Conservation (phyloP, 2,329 filamentous ascomycete species). For the Phialophora tarda region DNA sequence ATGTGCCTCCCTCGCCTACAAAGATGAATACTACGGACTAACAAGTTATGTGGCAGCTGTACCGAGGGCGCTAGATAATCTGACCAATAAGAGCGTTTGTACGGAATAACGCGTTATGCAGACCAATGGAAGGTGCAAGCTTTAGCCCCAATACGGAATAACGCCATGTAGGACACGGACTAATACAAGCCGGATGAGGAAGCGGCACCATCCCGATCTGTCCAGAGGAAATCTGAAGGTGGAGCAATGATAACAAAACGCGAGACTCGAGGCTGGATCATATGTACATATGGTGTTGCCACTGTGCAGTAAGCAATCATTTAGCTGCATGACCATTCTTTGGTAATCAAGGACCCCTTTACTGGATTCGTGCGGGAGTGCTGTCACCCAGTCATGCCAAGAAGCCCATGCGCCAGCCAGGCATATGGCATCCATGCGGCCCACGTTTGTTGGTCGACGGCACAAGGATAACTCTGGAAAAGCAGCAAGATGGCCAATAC, state of each 20-base stretch:
- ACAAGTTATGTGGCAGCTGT: no score
- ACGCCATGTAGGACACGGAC: no score
- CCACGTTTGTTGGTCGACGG: not conserved
- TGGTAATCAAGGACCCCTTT: constrained; percentile 2
- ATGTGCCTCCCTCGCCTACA: no score
- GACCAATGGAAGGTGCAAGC: no score
- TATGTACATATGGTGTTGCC: not conserved
- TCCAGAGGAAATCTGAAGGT: not conserved
- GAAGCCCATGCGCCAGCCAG: not conserved
- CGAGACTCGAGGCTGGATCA: not conserved
- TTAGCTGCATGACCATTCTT: not conserved
- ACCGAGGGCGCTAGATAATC: no score
- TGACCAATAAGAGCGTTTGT: no score
- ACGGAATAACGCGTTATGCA: no score
- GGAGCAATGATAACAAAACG: not conserved
- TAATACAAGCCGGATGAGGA: not conserved
- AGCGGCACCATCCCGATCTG: not conserved
- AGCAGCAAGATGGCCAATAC: not conserved
- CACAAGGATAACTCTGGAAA: not conserved
- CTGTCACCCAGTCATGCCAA: not conserved
- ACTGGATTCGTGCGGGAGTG: not conserved
- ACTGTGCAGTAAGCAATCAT: not conserved
- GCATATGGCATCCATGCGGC: not conserved
- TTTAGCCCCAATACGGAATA: no score
- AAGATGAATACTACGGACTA: no score